Percentiles rank a stretch among this genome's conserved stretches.
Evolutionary conservation across 768 basidiomycete species (phyloP).

Genomic region (Rhizopogon roseolus): DNA sequence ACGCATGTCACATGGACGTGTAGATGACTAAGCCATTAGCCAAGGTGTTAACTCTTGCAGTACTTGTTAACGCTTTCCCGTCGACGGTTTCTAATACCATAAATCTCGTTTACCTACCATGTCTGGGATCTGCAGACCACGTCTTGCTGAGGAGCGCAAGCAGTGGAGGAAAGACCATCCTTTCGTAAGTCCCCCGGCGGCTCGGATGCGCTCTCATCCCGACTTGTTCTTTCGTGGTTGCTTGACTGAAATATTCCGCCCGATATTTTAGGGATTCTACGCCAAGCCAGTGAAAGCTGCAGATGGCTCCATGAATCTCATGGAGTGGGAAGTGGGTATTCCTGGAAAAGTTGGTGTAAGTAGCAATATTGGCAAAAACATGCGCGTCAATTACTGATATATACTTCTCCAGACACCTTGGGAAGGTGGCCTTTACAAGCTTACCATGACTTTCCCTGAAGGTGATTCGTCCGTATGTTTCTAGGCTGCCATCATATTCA

Average conservation of each 20-base stretch:
- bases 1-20: neutral
- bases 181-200: constrained; percentile 61
- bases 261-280: constrained; percentile 78
- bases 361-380: constrained; percentile 12
- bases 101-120: constrained; percentile 31
- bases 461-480: constrained; percentile 39
- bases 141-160: constrained; percentile 95
- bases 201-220: neutral
- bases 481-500: constrained; percentile 2
- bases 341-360: constrained; percentile 87
- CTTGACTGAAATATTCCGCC: neutral
- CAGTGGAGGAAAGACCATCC: constrained; percentile 99
- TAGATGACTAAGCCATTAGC: neutral
- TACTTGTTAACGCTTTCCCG: too few species aligned
- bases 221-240: constrained; percentile 2
- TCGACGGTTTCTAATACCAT: neutral
- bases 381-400: constrained; percentile 9
- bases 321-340: constrained; percentile 99
- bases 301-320: constrained; percentile 93
- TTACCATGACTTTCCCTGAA: constrained; percentile 94
- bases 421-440: constrained; percentile 95
- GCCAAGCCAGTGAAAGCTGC: constrained; percentile 86
- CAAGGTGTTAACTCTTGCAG: neutral
- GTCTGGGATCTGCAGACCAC: constrained; percentile 91
- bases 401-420: constrained; percentile 72